A percentile compares a stretch with the other conserved stretches of the same genome.
Conservation (phyloP, 768 basidiomycete species). For the Tylopilus sp. region DNA sequence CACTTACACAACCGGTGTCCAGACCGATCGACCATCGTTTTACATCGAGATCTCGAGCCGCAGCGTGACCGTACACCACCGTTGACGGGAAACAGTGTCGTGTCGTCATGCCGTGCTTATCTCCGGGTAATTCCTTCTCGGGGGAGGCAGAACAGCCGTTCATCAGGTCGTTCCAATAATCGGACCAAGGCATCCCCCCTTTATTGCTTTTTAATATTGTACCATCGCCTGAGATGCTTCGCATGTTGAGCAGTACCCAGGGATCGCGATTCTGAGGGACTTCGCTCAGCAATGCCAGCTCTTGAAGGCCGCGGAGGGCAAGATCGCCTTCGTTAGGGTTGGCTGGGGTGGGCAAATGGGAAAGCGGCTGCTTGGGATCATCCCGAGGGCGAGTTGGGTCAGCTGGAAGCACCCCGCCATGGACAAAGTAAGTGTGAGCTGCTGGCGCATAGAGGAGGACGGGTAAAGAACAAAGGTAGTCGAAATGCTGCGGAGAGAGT, state of each 20-base stretch:
- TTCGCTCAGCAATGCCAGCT: constrained; percentile 61
- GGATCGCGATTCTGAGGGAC: constrained; percentile 79
- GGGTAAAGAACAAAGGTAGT: constrained; percentile 73
- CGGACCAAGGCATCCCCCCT: constrained; percentile 69
- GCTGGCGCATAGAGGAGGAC: constrained; percentile 70
- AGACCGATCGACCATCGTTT: constrained; percentile 82
- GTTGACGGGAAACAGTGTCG: constrained; percentile 65
- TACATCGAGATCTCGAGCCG: constrained; percentile 74
- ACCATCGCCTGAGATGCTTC: constrained; percentile 37
- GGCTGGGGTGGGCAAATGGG: constrained; percentile 46
- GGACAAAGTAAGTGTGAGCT: constrained; percentile 74
- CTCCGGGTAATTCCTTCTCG: neutral
- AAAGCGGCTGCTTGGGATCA: constrained; percentile 68
- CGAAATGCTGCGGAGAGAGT: constrained; percentile 56
- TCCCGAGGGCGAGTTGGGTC: constrained; percentile 55
- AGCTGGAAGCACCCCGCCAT: constrained; percentile 77
- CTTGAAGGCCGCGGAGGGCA: constrained; percentile 56
- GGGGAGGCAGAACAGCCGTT: constrained; percentile 51
- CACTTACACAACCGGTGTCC: constrained; percentile 81
- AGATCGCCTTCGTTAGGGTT: constrained; percentile 16
- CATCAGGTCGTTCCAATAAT: constrained; percentile 74
- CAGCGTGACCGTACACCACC: constrained; percentile 87
- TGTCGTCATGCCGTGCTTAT: neutral
- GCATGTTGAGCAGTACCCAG: constrained; percentile 54
- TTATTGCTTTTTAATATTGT: constrained; percentile 26